Base-by-base conservation (phyloP, 768 basidiomycete species). In the Russula emetica region DNA sequence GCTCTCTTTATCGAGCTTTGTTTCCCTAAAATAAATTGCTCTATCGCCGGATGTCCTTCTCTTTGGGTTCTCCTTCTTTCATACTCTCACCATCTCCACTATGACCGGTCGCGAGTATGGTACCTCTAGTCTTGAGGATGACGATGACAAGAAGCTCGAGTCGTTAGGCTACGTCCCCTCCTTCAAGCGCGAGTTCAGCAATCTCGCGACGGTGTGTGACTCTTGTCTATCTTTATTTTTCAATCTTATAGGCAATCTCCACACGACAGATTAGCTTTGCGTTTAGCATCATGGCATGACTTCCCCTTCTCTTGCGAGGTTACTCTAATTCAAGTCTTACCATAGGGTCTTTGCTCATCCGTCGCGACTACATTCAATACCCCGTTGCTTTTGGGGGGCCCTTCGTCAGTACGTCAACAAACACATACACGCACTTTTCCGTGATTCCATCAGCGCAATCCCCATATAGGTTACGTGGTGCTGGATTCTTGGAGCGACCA, bases 141-240 rank as follows among this genome's bases (percentile, higher is more conserved):
- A 84, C 59, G 87, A 89, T 71, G 85, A 88, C 75, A 79, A 77
- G 71, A 81, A 83, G 70, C 79, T 89, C 45, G 78, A 85, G 60
- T 84, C 82, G 18, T 72, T 88, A 69, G 87, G 87, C 22, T 89
- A 89, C 70, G 83, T 85, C 70, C 87, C 87, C 47, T 89, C 87
- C 18, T 93, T 94, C 79, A 85, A 84, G 73, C 81, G 92, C 62
- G 92, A 94, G 78, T 94, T 94, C 69, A 84, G 87, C 8, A 90
- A 90, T 70, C 74, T 92, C 36, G 87, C 87, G n/a, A 90, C 88
- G 64, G 87, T 87, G 66, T 64, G 83, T 57, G 16, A 36, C 51
- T 18, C n/a, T 13, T 28, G 49, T 34, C 5, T 38, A 14, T 14
- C 44, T 52, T 11, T 24, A n/a, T 20, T n/a, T 20, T 18, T 5